phyloP scores from a whole-genome alignment of 1,284 basidiomycete genomes.

The Porodaedalea pini region DNA sequence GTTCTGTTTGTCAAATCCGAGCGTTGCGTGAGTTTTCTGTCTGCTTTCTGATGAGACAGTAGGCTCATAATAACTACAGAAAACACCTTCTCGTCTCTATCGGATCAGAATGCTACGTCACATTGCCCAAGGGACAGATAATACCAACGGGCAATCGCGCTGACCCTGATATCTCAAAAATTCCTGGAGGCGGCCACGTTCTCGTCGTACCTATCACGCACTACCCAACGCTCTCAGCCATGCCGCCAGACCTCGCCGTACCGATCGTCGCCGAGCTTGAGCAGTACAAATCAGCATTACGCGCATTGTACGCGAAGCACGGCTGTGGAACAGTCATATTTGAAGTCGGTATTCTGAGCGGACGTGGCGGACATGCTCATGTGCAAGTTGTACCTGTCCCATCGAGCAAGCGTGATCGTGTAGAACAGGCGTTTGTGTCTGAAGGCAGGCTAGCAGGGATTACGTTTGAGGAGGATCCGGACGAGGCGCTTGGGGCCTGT shows the following conservation, averaged over 20 bases:
- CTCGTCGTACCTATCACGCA: conserved; percentile 83
- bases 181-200: conserved; percentile 93
- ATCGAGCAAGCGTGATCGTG: conserved; percentile 48
- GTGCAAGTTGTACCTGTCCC: conserved; percentile 86
- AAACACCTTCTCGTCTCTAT: conserved; percentile 95
- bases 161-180: conserved; percentile 39
- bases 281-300: conserved; percentile 71
- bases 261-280: conserved; percentile 81
- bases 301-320: conserved; percentile 68
- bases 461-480: conserved; percentile 61
- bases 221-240: conserved; percentile 53
- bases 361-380: conserved; percentile 92
- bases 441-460: conserved; percentile 66
- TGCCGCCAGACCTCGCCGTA: conserved; percentile 72
- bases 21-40: conserved; percentile 58
- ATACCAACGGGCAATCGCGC: conserved; percentile 67
- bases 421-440: conserved; percentile 67
- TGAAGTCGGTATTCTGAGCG: conserved; percentile 81
- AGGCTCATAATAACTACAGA: conserved; percentile 37
- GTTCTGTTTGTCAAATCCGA: conserved; percentile 95
- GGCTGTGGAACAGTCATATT: conserved; percentile 72
- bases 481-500: conserved; percentile 56
- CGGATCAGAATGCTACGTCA: conserved; percentile 88
- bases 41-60: background rate
- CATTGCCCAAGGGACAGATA: conserved; percentile 90